Conservation (phyloP, 768 basidiomycete genomes). For the Royoungia palumana region DNA sequence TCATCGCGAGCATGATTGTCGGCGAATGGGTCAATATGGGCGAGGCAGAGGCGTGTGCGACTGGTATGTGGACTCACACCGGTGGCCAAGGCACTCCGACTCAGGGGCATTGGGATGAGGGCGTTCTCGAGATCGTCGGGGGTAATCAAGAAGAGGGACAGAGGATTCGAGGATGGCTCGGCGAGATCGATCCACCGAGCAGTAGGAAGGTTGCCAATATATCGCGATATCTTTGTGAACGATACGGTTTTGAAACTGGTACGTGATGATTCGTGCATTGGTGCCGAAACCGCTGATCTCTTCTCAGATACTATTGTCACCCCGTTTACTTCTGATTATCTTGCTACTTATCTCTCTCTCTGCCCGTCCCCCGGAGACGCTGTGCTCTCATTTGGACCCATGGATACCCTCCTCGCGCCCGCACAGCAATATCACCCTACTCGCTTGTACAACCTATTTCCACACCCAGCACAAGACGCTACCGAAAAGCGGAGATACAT, state of each 20-base stretch:
- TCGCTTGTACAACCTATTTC: slow-evolving; percentile 68
- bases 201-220: slow-evolving; percentile 63
- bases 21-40: slow-evolving; percentile 72
- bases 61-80: slow-evolving; percentile 70
- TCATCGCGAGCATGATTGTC: slow-evolving; percentile 64
- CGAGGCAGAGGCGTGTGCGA: slow-evolving; percentile 74
- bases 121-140: slow-evolving; percentile 71
- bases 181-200: slow-evolving; percentile 72
- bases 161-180: slow-evolving; percentile 73
- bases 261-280: slow-evolving; percentile 2
- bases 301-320: slow-evolving; percentile 63
- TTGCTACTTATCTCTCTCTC: slow-evolving; percentile 75
- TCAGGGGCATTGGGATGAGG: slow-evolving; percentile 76
- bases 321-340: slow-evolving; percentile 73
- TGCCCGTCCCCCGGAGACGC: slow-evolving; percentile 70
- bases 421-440: slow-evolving; percentile 74
- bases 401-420: slow-evolving; percentile 73
- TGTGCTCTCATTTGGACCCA: slow-evolving; percentile 76
- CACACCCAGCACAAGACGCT: slow-evolving; percentile 78
- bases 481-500: slow-evolving; percentile 74
- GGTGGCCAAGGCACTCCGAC: slow-evolving; percentile 24
- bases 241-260: slow-evolving; percentile 81
- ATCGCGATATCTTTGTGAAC: slow-evolving; percentile 71
- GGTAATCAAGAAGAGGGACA: slow-evolving; percentile 72
- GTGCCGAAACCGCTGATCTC: not conserved